A percentile compares a stretch with the other conserved stretches of the same genome.
These are phyloP conservation scores for Collybia sordida DNA, from an alignment of 768 basidiomycete species.

Conservation along the genomic window DNA sequence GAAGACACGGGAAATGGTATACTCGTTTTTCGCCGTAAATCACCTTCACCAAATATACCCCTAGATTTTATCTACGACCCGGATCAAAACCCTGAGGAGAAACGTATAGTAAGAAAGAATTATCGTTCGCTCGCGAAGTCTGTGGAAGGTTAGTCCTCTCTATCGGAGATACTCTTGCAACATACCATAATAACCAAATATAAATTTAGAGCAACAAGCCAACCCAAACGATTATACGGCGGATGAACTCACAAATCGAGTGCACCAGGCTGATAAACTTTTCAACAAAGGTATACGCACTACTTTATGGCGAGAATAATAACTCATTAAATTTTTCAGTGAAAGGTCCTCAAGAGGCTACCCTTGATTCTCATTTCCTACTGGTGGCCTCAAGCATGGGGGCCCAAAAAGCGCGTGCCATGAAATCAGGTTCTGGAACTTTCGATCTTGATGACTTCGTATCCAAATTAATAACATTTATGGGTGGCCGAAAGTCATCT, in stretches of 20 bases:
- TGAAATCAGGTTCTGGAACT: slow-evolving; percentile 84
- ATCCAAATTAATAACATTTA: slow-evolving; percentile 65
- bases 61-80: slow-evolving; percentile 66
- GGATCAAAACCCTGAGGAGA: slow-evolving; percentile 81
- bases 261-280: slow-evolving; percentile 57
- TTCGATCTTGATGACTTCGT: slow-evolving; percentile 96
- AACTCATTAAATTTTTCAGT: slow-evolving; percentile 39
- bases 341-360: slow-evolving; percentile 83
- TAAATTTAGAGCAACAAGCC: slow-evolving; percentile 38
- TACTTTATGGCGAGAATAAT: not conserved
- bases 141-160: slow-evolving; percentile 55
- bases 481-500: slow-evolving; percentile 64
- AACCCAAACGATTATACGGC: slow-evolving; percentile 58
- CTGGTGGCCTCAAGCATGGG: slow-evolving; percentile 75
- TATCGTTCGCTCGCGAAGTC: slow-evolving; percentile 68
- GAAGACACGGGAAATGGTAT: slow-evolving; percentile 15
- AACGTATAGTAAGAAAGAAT: slow-evolving; percentile 68
- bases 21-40: not conserved
- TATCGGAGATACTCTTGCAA: not conserved
- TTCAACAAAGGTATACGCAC: slow-evolving; percentile 57
- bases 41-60: not conserved
- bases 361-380: slow-evolving; percentile 84
- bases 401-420: slow-evolving; percentile 84
- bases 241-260: slow-evolving; percentile 53
- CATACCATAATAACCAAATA: not conserved